phyloP scores from a whole-genome alignment of 1,284 basidiomycete species.

The Ustilago sp. region DNA sequence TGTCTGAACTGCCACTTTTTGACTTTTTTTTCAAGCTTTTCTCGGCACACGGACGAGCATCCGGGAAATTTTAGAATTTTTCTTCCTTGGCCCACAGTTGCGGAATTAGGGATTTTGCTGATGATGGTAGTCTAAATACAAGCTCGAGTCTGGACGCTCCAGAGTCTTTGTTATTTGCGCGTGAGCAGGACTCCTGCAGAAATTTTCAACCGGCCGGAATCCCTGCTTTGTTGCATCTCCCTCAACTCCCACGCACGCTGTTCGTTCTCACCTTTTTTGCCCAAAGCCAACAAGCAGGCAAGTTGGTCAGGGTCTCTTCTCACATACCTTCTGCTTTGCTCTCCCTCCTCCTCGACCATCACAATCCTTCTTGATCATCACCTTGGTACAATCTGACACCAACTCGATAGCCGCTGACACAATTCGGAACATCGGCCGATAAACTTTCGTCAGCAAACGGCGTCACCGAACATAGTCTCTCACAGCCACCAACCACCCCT shows the following conservation, averaged over 20 bases:
- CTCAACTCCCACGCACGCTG: neutral
- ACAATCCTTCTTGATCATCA: neutral
- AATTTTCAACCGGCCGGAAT: no score
- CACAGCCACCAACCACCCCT: neutral
- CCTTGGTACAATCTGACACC: neutral
- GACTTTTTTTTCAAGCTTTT: conserved; percentile 9
- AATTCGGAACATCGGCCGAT: neutral
- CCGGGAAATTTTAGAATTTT: conserved; percentile 20
- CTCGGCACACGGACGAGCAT: conserved; percentile 12
- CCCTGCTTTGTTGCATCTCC: no score
- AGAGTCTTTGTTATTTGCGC: no score
- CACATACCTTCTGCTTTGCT: neutral
- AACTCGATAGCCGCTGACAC: neutral
- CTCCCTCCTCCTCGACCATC: conserved; percentile 7
- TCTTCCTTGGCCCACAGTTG: conserved; percentile 4
- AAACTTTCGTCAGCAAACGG: neutral
- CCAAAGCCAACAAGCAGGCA: neutral
- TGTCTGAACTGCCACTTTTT: conserved; percentile 4
- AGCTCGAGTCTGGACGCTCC: no score
- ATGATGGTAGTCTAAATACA: no score
- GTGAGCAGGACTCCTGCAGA: no score
- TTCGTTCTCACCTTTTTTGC: neutral
- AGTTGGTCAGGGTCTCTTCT: conserved; percentile 12
- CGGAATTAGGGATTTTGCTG: no score
- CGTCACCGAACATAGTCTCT: neutral